phyloP scores from a whole-genome alignment of 768 basidiomycete genomes.

The Leucocoprinus sp. region DNA sequence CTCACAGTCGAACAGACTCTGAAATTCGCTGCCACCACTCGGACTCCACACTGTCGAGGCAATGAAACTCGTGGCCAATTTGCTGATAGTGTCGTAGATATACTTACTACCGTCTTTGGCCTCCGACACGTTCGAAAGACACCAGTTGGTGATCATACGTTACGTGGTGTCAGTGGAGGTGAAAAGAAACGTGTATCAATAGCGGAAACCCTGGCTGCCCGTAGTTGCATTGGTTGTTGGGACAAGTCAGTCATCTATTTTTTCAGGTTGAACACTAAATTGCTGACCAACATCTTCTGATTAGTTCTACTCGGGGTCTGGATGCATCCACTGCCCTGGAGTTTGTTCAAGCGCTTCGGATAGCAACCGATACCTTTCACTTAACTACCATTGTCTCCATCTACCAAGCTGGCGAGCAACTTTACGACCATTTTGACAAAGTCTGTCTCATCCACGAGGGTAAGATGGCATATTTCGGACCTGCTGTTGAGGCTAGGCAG shows the following conservation, averaged over 20 bases:
- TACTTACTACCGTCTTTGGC: slow-evolving; percentile 65
- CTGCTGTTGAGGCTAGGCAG: slow-evolving; percentile 49
- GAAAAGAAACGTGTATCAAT: slow-evolving; percentile 80
- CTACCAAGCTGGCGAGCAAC: slow-evolving; percentile 73
- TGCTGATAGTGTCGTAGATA: slow-evolving; percentile 36
- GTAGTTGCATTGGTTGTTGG: slow-evolving; percentile 53
- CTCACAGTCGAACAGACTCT: slow-evolving; percentile 77
- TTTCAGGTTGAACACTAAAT: not conserved
- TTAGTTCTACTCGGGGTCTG: slow-evolving; percentile 55
- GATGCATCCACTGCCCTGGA: slow-evolving; percentile 68
- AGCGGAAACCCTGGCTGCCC: slow-evolving; percentile 51
- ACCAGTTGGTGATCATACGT: slow-evolving; percentile 66
- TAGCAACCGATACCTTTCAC: slow-evolving; percentile 49
- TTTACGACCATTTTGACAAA: slow-evolving; percentile 68
- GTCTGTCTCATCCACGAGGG: slow-evolving; percentile 75
- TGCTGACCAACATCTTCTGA: not conserved
- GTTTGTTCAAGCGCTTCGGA: slow-evolving; percentile 58
- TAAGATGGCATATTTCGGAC: slow-evolving; percentile 68
- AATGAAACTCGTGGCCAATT: slow-evolving; percentile 35
- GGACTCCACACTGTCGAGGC: slow-evolving; percentile 51
- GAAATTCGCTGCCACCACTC: slow-evolving; percentile 56
- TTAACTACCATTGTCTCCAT: slow-evolving; percentile 68
- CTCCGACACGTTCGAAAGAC: slow-evolving; percentile 66
- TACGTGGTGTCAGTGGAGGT: slow-evolving; percentile 67
- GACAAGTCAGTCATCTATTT: slow-evolving; percentile 41